Conservation (phyloP, 768 basidiomycete genomes). For the Termitomyces sp. region DNA sequence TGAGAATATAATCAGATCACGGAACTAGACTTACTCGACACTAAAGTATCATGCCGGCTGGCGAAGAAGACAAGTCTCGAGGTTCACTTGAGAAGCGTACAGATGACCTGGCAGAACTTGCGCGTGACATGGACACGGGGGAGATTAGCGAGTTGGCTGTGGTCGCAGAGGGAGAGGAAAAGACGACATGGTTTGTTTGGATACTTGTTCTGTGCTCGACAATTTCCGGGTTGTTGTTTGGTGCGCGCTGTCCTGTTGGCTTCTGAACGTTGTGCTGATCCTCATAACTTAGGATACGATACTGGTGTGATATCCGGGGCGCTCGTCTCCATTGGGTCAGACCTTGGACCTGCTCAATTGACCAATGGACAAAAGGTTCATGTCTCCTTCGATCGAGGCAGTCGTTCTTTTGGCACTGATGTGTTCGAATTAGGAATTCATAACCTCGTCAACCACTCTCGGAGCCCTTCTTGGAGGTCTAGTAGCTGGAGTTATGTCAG, state of each 20-base stretch:
- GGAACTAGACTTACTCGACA: neutral
- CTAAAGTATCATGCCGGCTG: neutral
- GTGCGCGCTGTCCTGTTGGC: slow-evolving; percentile 29
- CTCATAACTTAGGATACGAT: slow-evolving; percentile 54
- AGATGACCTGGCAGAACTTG: slow-evolving; percentile 14
- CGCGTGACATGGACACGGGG: slow-evolving; percentile 30
- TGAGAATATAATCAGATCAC: neutral
- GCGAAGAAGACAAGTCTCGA: neutral
- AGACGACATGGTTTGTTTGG: slow-evolving; percentile 73
- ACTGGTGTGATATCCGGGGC: slow-evolving; percentile 80
- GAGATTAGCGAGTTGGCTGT: slow-evolving; percentile 58
- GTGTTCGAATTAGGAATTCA: slow-evolving; percentile 48
- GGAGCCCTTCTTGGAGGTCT: slow-evolving; percentile 77
- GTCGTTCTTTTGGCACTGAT: neutral
- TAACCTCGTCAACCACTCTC: slow-evolving; percentile 74
- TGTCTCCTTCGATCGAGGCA: neutral
- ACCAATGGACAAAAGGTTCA: slow-evolving; percentile 61
- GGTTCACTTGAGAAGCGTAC: slow-evolving; percentile 5
- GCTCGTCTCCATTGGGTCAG: slow-evolving; percentile 66
- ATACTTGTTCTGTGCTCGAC: slow-evolving; percentile 70
- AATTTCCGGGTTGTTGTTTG: slow-evolving; percentile 73
- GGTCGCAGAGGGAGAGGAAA: slow-evolving; percentile 60
- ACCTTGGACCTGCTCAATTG: slow-evolving; percentile 53
- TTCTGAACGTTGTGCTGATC: neutral
- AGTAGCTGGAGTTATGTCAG: slow-evolving; percentile 61